Base-by-base conservation (phyloP, 1,139 yeast genomes). In the Magnusiomyces ingens region DNA sequence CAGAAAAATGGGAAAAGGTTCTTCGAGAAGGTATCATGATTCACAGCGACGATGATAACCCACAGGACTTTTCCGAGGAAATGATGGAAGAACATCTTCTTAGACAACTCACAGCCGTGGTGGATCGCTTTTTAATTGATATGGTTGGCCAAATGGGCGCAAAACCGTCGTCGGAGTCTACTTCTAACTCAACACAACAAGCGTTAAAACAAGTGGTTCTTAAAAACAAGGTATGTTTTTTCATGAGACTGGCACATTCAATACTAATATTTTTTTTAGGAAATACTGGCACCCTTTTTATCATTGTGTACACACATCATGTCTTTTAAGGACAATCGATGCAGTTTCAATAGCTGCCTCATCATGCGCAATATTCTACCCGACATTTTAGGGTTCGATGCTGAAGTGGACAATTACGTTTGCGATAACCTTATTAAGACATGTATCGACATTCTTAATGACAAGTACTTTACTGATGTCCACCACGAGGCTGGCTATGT, bases 61-160 rank as follows among this genome's bases (percentile, higher is more conserved):
- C 88, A 62, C 94, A 85, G 55, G 84, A 89, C 17, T 75, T 94
- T 62, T 84, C 94, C n/a, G 97, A 91, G 64, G 99, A 93, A 67
- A 93, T 93, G 95, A 85, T 93, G 87, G 98, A 93, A 62, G 99
- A 93, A 67, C 96, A 93, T 67, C 78, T 93, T 76, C 74, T 93
- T 58, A 76, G 99, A 59, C 98, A 93, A 68, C 77, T 93, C 53
- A 90, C 98, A 0, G 96, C 96, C 1, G 90, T 95, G 5, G 90
- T 88, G n/a, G 96, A 87, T 45, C 74, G 98, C 57, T 76, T 91
- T 63, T 71, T 93, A 60, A 88, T 93, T 73, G 99, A 93, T 67
- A 76, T 90, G 53, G 87, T 87, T 35, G 95, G 96, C 11, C 97
- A 90, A 66, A 54, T 57, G 8, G 67, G 64, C 6, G 59, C 54